Conservation (phyloP, 2,329 filamentous ascomycete genomes). For the Domatiomyces catenatus region DNA sequence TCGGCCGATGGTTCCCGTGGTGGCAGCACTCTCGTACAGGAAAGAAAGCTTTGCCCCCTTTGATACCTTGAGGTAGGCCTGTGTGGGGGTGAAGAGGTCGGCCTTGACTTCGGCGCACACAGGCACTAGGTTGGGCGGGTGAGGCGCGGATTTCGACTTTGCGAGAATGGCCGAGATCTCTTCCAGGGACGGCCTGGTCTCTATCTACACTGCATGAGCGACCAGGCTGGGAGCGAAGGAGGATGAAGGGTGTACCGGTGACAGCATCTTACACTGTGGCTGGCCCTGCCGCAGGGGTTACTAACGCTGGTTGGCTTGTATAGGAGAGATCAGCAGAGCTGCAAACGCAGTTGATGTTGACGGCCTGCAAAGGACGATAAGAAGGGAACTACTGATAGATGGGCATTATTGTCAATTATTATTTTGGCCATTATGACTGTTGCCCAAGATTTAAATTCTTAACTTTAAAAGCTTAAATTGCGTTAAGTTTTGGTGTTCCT, state of each 20-base stretch:
- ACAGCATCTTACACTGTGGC: background rate
- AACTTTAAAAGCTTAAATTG: background rate
- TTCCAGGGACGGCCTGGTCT: conserved; percentile 46
- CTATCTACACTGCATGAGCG: conserved; percentile 23
- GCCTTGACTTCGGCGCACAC: conserved; percentile 74
- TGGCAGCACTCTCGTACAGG: conserved; percentile 86
- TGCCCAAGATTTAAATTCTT: background rate
- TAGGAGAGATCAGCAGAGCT: background rate
- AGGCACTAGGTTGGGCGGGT: conserved; percentile 63
- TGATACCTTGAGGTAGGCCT: conserved; percentile 66
- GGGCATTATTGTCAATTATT: background rate
- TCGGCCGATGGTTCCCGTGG: conserved; percentile 77
- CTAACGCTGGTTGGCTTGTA: background rate
- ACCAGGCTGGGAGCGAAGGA: background rate
- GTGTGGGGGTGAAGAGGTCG: conserved; percentile 85
- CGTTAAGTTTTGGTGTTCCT: background rate
- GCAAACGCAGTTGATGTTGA: background rate
- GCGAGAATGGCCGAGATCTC: conserved; percentile 42
- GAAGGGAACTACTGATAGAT: background rate
- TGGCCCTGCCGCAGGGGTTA: background rate
- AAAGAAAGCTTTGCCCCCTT: conserved; percentile 61
- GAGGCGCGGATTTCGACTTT: conserved; percentile 34
- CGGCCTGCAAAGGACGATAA: background rate
- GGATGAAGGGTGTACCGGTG: background rate
- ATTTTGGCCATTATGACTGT: background rate